Base-by-base conservation (phyloP, 2,329 filamentous ascomycete genomes). In the Catunica adiposa region DNA sequence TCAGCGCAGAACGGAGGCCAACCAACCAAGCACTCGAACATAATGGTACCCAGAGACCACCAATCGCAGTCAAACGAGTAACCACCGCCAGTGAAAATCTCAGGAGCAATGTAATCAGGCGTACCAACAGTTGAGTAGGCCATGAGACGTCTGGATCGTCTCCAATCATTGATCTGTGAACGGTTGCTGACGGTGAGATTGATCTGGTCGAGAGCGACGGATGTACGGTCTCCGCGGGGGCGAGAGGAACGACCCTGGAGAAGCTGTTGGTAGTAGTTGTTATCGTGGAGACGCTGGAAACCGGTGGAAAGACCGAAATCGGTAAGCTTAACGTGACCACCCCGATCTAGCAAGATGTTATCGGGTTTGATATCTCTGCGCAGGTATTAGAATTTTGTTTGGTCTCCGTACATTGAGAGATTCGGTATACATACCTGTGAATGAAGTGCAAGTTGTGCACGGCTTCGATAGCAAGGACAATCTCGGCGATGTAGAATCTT, bases 361-460 rank as follows among this genome's bases (percentile, higher is more conserved):
- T 89, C 84, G 6, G 84, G 85, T 68, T 89, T 89, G 70, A 89
- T 88, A 63, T 89, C 84, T 72, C 84, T 59, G 55, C 56, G 40
- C 3, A 37, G 23, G 2, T 29, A 40, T 44, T 44, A 47, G 25
- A 25, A 14, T 8, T 6, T 23, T 11, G 46, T 54, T 57, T 44
- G 42, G 14, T 37, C 3, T 31, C 23, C 29, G 3, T 25, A 22
- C n/a, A 42, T 23, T n/a, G 14, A 9, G 20, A n/a, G 9, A 15
- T 15, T n/a, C 8, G 15, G 8, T 2, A 15, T 53, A 67, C 83
- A 63, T 75, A 95, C 89, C 92, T 88, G 74, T 98, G 92, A 61
- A 98, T 94, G 71, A 96, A 98, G 60, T 92, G 92, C 61, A 97
- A 78, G 69, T 94, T 95, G 71, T 98, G 92, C 44, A 98, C 92